phyloP scores from a whole-genome alignment of 805 yeast genomes.

The Saturnispora zaruensis region DNA sequence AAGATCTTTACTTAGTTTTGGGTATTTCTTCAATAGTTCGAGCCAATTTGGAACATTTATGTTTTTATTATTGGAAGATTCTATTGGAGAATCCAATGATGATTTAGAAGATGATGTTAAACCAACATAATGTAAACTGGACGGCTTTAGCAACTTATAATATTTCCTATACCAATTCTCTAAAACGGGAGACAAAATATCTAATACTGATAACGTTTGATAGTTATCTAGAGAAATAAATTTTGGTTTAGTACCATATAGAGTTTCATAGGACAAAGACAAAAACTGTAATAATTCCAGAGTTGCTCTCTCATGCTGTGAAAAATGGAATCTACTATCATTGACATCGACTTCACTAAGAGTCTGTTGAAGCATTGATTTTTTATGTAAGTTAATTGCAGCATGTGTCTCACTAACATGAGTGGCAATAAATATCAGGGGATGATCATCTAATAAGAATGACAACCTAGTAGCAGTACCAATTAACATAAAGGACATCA shows the following conservation, averaged over 20 bases:
- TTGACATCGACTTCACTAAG: slow-evolving; percentile 53
- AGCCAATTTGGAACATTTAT: slow-evolving; percentile 12
- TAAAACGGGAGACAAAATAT: slow-evolving; percentile 66
- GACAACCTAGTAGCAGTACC: slow-evolving; percentile 83
- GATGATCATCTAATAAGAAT: slow-evolving; percentile 66
- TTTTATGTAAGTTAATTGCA: slow-evolving; percentile 71
- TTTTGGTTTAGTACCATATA: slow-evolving; percentile 60
- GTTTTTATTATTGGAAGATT: neutral
- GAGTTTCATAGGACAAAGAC: slow-evolving; percentile 74
- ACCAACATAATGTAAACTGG: slow-evolving; percentile 31
- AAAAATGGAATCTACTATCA: slow-evolving; percentile 39
- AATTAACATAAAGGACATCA: slow-evolving; percentile 91
- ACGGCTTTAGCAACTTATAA: slow-evolving; percentile 42
- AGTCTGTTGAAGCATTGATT: slow-evolving; percentile 70
- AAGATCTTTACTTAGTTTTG: slow-evolving; percentile 33
- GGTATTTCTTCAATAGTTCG: slow-evolving; percentile 23
- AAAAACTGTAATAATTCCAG: slow-evolving; percentile 71
- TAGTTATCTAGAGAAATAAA: slow-evolving; percentile 43
- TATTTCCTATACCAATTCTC: slow-evolving; percentile 71
- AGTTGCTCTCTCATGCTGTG: slow-evolving; percentile 62
- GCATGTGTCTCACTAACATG: slow-evolving; percentile 77
- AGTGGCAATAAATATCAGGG: slow-evolving; percentile 71
- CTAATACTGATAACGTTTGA: slow-evolving; percentile 63
- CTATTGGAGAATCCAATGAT: neutral
- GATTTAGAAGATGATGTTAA: slow-evolving; percentile 5